Conservation (phyloP, 2,329 filamentous ascomycete species). For the Aspergillus caelatus region DNA sequence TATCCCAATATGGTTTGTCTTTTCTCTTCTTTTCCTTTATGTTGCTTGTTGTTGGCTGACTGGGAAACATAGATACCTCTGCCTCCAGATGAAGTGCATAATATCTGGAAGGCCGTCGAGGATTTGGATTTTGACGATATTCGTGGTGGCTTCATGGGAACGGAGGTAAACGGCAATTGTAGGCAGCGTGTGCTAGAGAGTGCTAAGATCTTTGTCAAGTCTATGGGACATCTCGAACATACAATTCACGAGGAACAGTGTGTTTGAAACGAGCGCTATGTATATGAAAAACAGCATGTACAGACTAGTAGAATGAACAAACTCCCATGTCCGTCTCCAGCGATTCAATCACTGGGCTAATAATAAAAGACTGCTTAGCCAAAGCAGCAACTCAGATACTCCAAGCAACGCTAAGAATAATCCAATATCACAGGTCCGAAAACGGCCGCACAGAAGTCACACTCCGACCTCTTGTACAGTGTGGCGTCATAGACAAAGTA, state of each 20-base stretch:
- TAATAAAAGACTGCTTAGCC: background rate
- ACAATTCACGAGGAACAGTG: conserved; percentile 31
- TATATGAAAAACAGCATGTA: background rate
- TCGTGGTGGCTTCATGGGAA: conserved; percentile 67
- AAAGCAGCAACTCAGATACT: background rate
- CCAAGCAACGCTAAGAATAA: background rate
- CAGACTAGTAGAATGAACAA: background rate
- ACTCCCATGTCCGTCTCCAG: background rate
- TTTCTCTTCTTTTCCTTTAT: conserved; percentile 21
- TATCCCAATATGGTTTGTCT: conserved; percentile 61
- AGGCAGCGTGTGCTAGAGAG: conserved; percentile 72
- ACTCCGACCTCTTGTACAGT: conserved; percentile 26
- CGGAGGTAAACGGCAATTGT: conserved; percentile 63
- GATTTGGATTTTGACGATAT: conserved; percentile 65
- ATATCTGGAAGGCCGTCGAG: conserved; percentile 71
- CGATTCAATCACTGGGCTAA: background rate
- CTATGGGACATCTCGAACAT: conserved; percentile 39
- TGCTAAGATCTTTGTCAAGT: conserved; percentile 71
- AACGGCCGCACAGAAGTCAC: conserved; percentile 34
- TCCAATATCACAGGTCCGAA: conserved; percentile 27
- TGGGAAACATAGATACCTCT: conserved; percentile 65
- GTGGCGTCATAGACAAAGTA: conserved; percentile 28
- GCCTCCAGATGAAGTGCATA: conserved; percentile 61
- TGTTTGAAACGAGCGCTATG: conserved; percentile 2
- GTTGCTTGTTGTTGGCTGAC: conserved; percentile 13